Evolutionary conservation across 495 filamentous ascomycete species (phyloP).

Genomic region (Pyrenopolyporus hunteri): DNA sequence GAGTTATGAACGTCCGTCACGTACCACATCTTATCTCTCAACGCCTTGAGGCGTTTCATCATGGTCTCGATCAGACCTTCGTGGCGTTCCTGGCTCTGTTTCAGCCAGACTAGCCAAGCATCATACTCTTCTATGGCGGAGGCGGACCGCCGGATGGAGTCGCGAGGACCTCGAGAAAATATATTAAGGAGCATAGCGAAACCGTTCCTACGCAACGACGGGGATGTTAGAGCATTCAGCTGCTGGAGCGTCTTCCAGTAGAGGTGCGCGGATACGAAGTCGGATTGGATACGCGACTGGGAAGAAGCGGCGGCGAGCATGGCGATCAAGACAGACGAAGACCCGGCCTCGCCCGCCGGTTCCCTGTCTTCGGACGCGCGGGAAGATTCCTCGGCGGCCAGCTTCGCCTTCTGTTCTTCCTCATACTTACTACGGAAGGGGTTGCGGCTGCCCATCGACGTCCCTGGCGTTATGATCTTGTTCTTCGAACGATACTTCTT

Average conservation of each 20-base stretch:
- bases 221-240: conserved; percentile 64
- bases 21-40: conserved; percentile 98
- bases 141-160: conserved; percentile 67
- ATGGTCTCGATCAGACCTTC: conserved; percentile 69
- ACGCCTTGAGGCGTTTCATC: conserved; percentile 68
- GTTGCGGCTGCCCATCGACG: conserved; percentile 59
- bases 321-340: conserved; percentile 60
- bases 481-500: conserved; percentile 59
- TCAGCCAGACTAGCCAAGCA: conserved; percentile 76
- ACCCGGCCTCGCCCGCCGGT: conserved; percentile 41
- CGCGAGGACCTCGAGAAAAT: conserved; percentile 70
- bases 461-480: conserved; percentile 54
- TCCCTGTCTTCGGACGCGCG: conserved; percentile 44
- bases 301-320: conserved; percentile 73
- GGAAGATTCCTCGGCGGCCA: conserved; percentile 42
- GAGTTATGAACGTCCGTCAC: conserved; percentile 95
- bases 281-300: conserved; percentile 70
- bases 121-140: conserved; percentile 74
- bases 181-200: conserved; percentile 73
- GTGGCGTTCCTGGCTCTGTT: conserved; percentile 73
- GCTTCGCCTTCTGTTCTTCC: conserved; percentile 40
- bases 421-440: conserved; percentile 58
- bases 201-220: conserved; percentile 67
- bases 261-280: conserved; percentile 72
- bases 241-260: conserved; percentile 73